Percentiles rank a stretch among this genome's conserved stretches.
These are phyloP conservation scores for Athelia psychrophila DNA, from an alignment of 1,284 basidiomycete genomes.

Conservation along the genomic window DNA sequence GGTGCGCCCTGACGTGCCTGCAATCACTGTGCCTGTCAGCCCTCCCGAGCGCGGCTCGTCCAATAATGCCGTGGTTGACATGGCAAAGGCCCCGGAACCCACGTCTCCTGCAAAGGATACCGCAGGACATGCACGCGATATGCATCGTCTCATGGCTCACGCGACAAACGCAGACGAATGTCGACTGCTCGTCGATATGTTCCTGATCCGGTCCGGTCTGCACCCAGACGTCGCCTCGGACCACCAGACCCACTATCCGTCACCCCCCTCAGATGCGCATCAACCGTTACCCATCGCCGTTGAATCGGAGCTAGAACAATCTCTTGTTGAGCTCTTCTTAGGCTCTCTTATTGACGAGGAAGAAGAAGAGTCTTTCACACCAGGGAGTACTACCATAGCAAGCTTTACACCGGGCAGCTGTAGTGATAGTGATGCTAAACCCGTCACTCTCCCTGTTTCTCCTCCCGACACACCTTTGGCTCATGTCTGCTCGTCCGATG, in stretches of 20 bases:
- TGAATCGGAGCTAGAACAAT: slow-evolving; percentile 36
- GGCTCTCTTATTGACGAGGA: slow-evolving; percentile 25
- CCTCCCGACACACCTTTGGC: neutral
- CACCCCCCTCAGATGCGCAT: slow-evolving; percentile 31
- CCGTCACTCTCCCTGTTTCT: neutral
- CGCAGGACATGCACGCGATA: slow-evolving; percentile 55
- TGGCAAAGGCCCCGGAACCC: slow-evolving; percentile 8
- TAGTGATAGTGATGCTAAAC: neutral
- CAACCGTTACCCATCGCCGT: slow-evolving; percentile 16
- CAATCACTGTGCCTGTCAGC: neutral
- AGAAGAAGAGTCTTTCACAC: neutral
- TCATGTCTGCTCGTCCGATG: no score
- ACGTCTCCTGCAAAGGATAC: slow-evolving; percentile 38
- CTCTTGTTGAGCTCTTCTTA: slow-evolving; percentile 51
- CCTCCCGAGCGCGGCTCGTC: neutral
- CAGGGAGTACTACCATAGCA: neutral
- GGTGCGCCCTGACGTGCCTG: neutral
- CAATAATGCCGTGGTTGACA: neutral
- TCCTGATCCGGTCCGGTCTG: slow-evolving; percentile 64
- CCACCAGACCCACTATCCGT: slow-evolving; percentile 27
- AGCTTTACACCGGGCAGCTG: slow-evolving; percentile 2
- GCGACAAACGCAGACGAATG: slow-evolving; percentile 82
- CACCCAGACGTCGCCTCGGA: slow-evolving; percentile 25
- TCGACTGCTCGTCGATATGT: slow-evolving; percentile 79
- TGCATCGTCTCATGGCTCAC: slow-evolving; percentile 65